A percentile compares a stretch with the other conserved stretches of the same genome.
Evolutionary conservation across 2,329 filamentous ascomycete species (phyloP).

Genomic region (Cladosporium colombiae): DNA sequence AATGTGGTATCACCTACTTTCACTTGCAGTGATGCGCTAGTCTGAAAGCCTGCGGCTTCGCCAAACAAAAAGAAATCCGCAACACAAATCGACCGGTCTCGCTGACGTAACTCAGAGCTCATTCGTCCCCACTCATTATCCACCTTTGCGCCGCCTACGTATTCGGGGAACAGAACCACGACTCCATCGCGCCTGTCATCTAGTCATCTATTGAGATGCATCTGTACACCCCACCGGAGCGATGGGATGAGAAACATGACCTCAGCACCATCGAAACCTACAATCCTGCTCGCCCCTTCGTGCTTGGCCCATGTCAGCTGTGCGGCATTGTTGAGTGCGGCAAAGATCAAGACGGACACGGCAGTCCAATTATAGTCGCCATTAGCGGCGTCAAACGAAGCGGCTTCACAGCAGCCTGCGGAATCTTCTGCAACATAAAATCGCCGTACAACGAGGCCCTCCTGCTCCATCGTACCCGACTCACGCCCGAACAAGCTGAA

Average conservation of each 20-base stretch:
- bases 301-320: neutral
- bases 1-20: neutral
- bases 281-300: neutral
- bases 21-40: neutral
- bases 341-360: slow-evolving; percentile 6
- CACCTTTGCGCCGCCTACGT: too few relatives aligned
- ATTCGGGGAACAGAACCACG: too few relatives aligned
- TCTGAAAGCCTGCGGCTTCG: neutral
- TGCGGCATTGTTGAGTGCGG: neutral
- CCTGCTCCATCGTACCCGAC: too few relatives aligned
- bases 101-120: too few relatives aligned
- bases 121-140: too few relatives aligned
- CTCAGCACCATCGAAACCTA: neutral
- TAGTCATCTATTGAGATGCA: too few relatives aligned
- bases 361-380: slow-evolving; percentile 32
- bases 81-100: neutral
- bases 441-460: slow-evolving; percentile 21
- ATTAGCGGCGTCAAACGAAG: slow-evolving; percentile 32
- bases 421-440: slow-evolving; percentile 24
- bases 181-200: too few relatives aligned
- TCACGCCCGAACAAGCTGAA: too few relatives aligned
- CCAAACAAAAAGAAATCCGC: neutral
- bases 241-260: neutral
- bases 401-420: slow-evolving; percentile 21
- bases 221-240: neutral